Percentiles rank a stretch among this genome's conserved stretches.
Evolutionary conservation across 495 filamentous ascomycete genomes (phyloP).

Genomic region (Penicillium paradoxum): DNA sequence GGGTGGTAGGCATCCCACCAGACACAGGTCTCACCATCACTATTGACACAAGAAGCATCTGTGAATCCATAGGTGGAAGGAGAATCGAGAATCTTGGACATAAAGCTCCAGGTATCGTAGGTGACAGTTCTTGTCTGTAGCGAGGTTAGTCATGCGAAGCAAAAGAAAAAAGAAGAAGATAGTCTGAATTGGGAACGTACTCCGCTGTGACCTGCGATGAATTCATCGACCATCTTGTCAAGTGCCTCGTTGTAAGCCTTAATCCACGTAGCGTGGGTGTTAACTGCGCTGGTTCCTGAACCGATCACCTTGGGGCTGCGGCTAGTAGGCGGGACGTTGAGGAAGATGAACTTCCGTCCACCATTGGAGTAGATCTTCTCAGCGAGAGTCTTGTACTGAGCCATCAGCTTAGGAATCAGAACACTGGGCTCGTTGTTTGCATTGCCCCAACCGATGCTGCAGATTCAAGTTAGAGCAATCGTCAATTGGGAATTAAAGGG

Average conservation of each 20-base stretch:
- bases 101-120: slow-evolving; percentile 35
- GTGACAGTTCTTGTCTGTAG: slow-evolving; percentile 16
- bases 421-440: slow-evolving; percentile 35
- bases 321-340: slow-evolving; percentile 71
- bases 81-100: slow-evolving; percentile 51
- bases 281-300: slow-evolving; percentile 20
- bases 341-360: slow-evolving; percentile 68
- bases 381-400: slow-evolving; percentile 50
- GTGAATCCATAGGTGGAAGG: slow-evolving; percentile 39
- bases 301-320: slow-evolving; percentile 51
- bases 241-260: slow-evolving; percentile 28
- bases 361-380: slow-evolving; percentile 58
- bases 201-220: slow-evolving; percentile 19
- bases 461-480: background rate
- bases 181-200: slow-evolving; percentile 14
- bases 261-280: slow-evolving; percentile 28
- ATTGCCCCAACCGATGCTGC: slow-evolving; percentile 59
- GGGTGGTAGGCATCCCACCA: slow-evolving; percentile 44
- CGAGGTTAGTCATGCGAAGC: slow-evolving; percentile 9
- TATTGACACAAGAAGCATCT: slow-evolving; percentile 29
- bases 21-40: slow-evolving; percentile 29
- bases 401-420: slow-evolving; percentile 52
- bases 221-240: slow-evolving; percentile 21
- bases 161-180: background rate
- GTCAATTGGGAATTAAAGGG: background rate